Conservation (phyloP, 1,284 basidiomycete genomes). For the Heterobasidion occidentale region DNA sequence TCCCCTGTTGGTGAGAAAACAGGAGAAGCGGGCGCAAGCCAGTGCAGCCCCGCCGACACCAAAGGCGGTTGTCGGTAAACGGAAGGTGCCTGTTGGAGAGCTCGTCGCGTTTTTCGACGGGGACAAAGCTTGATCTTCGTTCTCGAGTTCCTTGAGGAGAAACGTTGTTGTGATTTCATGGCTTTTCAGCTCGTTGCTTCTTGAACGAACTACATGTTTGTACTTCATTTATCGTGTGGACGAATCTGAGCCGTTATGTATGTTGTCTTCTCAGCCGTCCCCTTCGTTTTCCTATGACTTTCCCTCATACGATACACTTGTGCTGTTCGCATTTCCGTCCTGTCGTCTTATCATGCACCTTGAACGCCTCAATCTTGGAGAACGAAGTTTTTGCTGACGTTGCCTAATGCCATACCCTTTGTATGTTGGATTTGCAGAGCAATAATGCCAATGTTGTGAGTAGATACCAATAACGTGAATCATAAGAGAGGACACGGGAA, state of each 20-base stretch:
- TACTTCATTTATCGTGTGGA: neutral
- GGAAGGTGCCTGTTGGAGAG: slow-evolving; percentile 64
- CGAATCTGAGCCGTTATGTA: neutral
- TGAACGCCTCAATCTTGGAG: neutral
- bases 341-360: neutral
- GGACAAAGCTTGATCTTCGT: slow-evolving; percentile 30
- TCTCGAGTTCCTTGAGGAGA: neutral
- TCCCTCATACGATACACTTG: neutral
- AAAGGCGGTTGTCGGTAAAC: slow-evolving; percentile 31
- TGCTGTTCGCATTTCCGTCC: neutral
- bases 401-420: neutral
- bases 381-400: neutral
- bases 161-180: neutral
- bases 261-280: neutral
- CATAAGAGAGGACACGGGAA: neutral
- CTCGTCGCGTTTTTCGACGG: slow-evolving; percentile 78
- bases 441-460: neutral
- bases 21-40: slow-evolving; percentile 40
- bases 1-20: slow-evolving; percentile 58
- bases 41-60: slow-evolving; percentile 29
- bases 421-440: too few relatives aligned
- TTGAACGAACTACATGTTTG: neutral
- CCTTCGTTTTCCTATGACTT: neutral
- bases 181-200: neutral
- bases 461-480: neutral